Percentiles rank a stretch among this genome's conserved stretches.
Evolutionary conservation across 2,329 filamentous ascomycete species (phyloP).

Genomic region (Fusarium phyllophilum): DNA sequence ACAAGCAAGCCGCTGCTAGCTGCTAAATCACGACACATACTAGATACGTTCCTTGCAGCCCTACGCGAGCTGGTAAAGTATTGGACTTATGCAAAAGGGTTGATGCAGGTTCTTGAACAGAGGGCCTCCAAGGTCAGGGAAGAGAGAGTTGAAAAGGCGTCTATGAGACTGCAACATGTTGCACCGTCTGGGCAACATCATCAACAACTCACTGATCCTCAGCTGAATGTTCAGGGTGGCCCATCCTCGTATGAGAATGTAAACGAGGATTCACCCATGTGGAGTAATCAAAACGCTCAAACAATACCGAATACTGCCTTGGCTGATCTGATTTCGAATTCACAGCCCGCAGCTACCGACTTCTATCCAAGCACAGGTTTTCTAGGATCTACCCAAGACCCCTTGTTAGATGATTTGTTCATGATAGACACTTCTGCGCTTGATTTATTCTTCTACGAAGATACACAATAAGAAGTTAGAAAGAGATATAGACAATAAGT

Average conservation of each 20-base stretch:
- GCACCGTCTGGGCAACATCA: neutral
- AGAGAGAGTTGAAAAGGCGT: neutral
- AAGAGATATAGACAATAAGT: neutral
- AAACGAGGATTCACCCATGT: neutral
- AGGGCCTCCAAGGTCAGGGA: neutral
- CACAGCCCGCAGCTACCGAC: neutral
- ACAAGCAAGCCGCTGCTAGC: neutral
- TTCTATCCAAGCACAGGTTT: neutral
- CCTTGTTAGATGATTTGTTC: neutral
- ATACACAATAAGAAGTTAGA: neutral
- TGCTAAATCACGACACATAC: neutral
- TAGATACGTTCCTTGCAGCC: neutral
- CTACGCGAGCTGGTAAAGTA: neutral
- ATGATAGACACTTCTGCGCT: neutral
- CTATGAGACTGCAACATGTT: neutral
- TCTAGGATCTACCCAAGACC: neutral
- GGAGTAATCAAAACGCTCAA: neutral
- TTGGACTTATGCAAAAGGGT: conserved; percentile 2
- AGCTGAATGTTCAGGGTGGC: neutral
- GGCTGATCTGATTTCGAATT: neutral
- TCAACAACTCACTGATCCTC: neutral
- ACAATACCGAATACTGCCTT: no score
- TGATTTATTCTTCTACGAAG: neutral
- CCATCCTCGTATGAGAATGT: neutral
- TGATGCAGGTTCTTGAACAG: conserved; percentile 2